phyloP scores from a whole-genome alignment of 805 yeast genomes.

The Pichia nanzhaoensis region DNA sequence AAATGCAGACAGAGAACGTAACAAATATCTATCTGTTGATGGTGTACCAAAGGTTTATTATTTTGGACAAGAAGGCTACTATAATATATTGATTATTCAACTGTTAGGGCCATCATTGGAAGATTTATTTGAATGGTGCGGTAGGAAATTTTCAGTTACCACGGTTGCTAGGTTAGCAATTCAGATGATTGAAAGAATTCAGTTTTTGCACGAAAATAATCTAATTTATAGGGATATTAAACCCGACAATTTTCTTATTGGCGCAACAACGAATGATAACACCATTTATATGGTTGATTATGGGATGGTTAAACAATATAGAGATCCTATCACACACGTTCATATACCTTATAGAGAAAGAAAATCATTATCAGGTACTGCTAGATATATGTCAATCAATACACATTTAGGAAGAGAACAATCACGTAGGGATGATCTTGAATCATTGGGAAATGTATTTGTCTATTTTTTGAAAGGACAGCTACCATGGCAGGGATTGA shows the following conservation, averaged over 20 bases:
- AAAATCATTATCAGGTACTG: constrained; percentile 77
- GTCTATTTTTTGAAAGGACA: constrained; percentile 73
- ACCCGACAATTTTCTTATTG: constrained; percentile 76
- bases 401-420: constrained; percentile 86
- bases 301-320: constrained; percentile 82
- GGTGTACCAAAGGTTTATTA: constrained; percentile 83
- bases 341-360: constrained; percentile 80
- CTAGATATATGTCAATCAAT: constrained; percentile 81
- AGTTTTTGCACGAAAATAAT: constrained; percentile 69
- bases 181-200: constrained; percentile 70
- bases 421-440: constrained; percentile 76
- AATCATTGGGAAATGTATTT: constrained; percentile 76
- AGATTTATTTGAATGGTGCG: constrained; percentile 85
- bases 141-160: constrained; percentile 61
- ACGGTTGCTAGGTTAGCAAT: constrained; percentile 70
- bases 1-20: constrained; percentile 21
- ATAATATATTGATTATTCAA: constrained; percentile 70
- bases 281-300: constrained; percentile 70
- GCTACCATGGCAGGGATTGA: constrained; percentile 86
- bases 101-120: constrained; percentile 78
- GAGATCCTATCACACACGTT: constrained; percentile 73
- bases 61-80: constrained; percentile 81
- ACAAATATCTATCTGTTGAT: constrained; percentile 27
- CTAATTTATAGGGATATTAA: constrained; percentile 75
- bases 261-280: constrained; percentile 49